Evolutionary conservation across 2,329 filamentous ascomycete species (phyloP).

Genomic region (Alternaria sp.): DNA sequence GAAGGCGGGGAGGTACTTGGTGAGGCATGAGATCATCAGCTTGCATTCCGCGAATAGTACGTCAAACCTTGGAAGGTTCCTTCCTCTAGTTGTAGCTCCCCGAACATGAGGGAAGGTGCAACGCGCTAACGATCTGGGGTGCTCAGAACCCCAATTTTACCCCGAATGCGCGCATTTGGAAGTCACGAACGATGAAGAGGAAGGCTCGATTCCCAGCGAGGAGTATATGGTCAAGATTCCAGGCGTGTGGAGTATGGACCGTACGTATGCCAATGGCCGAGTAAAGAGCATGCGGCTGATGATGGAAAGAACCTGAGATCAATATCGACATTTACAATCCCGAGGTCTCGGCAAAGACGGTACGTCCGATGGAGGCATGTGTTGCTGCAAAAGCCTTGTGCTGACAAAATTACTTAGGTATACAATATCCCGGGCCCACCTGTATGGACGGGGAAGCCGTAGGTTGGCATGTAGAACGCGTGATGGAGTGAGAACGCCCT

Average conservation of each 20-base stretch:
- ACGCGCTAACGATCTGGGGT: not conserved
- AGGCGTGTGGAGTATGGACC: constrained; percentile 39
- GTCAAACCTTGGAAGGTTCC: not conserved
- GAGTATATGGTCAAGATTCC: constrained; percentile 38
- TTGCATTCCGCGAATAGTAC: constrained; percentile 33
- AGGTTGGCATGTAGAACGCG: not conserved
- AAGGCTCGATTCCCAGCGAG: constrained; percentile 9
- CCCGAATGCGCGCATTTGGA: constrained; percentile 39
- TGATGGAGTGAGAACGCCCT: too few relatives aligned
- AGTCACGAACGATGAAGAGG: constrained; percentile 23
- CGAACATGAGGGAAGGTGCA: not conserved
- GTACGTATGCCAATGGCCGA: constrained; percentile 21
- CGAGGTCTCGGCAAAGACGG: constrained; percentile 24
- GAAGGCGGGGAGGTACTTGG: constrained; percentile 32
- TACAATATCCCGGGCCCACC: constrained; percentile 24
- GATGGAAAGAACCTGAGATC: constrained; percentile 35
- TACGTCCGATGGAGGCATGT: constrained; percentile 6
- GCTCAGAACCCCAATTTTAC: constrained; percentile 34
- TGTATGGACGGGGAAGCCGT: constrained; percentile 11
- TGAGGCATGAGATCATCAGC: constrained; percentile 39
- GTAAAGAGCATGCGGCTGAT: constrained; percentile 5
- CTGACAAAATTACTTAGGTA: constrained; percentile 2
- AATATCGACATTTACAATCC: constrained; percentile 38
- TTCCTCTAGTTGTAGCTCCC: not conserved
- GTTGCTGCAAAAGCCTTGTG: not conserved